Base-by-base conservation (phyloP, 2,329 filamentous ascomycete genomes). In the Lachnellula arida region DNA sequence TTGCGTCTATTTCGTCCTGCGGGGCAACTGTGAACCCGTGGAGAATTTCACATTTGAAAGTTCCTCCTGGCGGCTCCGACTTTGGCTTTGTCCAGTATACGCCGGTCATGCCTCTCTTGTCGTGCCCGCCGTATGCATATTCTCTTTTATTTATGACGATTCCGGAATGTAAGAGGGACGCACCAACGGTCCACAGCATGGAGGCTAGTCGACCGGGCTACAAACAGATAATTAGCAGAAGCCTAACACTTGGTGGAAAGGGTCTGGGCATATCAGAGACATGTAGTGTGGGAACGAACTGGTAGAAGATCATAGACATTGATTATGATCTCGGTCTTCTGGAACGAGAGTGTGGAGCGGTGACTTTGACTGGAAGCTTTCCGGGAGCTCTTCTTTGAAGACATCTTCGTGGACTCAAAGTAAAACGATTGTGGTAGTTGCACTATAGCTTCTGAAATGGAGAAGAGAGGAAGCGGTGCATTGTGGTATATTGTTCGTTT, bases 91-190 rank as follows among this genome's bases (percentile, higher is more conserved):
- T 93, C 84, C 85, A 91, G 74, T 94, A 95, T 8, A 95, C 89
- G 49, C 90, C 90, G 4, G 88, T 93, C 55, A 86, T 72, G 23
- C 81, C 81, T 49, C 76, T 81, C 63, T 81, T 81, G 67, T 89
- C 84, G 70, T 95, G 90, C 1, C 90, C 90, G 44, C 90, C 90
- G 67, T 90, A 95, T 22, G 90, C 90, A 69, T 94, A 95, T 75
- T 95, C 90, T 60, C 78, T 82, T 63, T 86, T 83, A 69, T 86
- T 86, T 72, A 94, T 89, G 42, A 91, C 88, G 53, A 95, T 87
- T 51, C 89, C 90, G 0, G 89, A 89, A 70, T 95, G 90, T 5
- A 94, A 81, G 35, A 95, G 82, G 5, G 86, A 89, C 46, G 86
- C 81, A 57, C 90, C 90, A 53, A 93, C 70, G 19, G 84, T 81